These are phyloP conservation scores for Hypoxylon crocopeplum DNA, from an alignment of 495 filamentous ascomycete genomes.

Conservation along the genomic window DNA sequence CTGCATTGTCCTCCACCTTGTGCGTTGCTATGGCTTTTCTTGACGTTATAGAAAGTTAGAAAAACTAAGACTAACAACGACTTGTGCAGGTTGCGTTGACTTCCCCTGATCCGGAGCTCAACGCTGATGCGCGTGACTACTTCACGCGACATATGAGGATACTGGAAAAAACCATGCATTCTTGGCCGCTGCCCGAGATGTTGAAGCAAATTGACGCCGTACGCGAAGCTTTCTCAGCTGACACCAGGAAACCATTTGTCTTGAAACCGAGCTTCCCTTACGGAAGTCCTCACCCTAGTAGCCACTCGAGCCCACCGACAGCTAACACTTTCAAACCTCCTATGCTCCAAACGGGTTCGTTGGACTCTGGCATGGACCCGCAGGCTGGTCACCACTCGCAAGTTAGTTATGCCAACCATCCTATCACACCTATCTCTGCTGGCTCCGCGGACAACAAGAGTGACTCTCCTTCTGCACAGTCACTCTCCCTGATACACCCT, in stretches of 20 bases:
- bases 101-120: constrained; percentile 89
- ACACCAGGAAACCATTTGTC: constrained; percentile 84
- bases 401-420: constrained; percentile 77
- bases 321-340: constrained; percentile 51
- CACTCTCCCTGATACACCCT: constrained; percentile 76
- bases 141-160: constrained; percentile 97
- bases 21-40: constrained; percentile 52
- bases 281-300: constrained; percentile 73
- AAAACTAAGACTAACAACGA: background rate
- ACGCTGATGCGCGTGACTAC: constrained; percentile 83
- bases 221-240: constrained; percentile 90
- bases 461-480: constrained; percentile 81
- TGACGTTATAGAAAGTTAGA: constrained; percentile 2
- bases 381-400: constrained; percentile 63
- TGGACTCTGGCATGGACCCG: constrained; percentile 53
- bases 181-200: constrained; percentile 93
- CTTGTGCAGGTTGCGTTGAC: constrained; percentile 81
- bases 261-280: constrained; percentile 89
- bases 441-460: constrained; percentile 77
- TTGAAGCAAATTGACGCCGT: constrained; percentile 89
- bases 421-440: constrained; percentile 82
- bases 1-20: constrained; percentile 94
- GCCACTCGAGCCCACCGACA: constrained; percentile 67
- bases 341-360: constrained; percentile 46
- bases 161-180: constrained; percentile 80